Conservation (phyloP, 805 yeast species). For the Cyberlindnera meyerae region DNA sequence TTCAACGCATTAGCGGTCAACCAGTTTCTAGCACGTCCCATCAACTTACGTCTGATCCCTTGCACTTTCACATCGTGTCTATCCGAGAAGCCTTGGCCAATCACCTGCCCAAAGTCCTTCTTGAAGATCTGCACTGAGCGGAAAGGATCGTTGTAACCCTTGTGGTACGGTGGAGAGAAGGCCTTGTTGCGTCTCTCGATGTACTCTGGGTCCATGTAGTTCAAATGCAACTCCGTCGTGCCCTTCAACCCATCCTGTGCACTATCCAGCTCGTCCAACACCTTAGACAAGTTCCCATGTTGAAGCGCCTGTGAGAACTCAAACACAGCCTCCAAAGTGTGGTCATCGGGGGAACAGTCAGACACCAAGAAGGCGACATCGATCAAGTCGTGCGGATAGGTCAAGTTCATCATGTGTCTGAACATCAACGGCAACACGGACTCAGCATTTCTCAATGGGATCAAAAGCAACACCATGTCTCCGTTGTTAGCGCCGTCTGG, state of each 20-base stretch:
- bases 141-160: constrained; percentile 61
- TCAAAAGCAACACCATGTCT: constrained; percentile 62
- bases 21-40: constrained; percentile 90
- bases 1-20: constrained; percentile 64
- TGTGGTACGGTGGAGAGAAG: constrained; percentile 62
- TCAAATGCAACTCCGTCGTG: constrained; percentile 56
- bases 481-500: constrained; percentile 43
- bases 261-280: constrained; percentile 40
- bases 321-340: constrained; percentile 58
- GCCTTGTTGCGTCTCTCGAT: constrained; percentile 52
- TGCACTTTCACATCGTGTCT: constrained; percentile 83
- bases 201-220: constrained; percentile 66
- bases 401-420: constrained; percentile 78
- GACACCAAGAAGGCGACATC: constrained; percentile 79
- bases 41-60: constrained; percentile 75
- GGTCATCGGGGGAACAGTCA: constrained; percentile 67
- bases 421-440: constrained; percentile 76
- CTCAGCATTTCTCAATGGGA: constrained; percentile 79
- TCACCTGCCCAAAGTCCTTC: constrained; percentile 77
- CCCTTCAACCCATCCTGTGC: constrained; percentile 39
- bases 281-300: constrained; percentile 55
- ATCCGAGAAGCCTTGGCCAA: constrained; percentile 82
- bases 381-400: constrained; percentile 74
- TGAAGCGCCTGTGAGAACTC: constrained; percentile 66
- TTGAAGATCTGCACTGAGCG: constrained; percentile 74